Percentiles rank a stretch among this genome's conserved stretches.
Conservation (phyloP, 2,329 filamentous ascomycete genomes). For the Fusarium sp. region DNA sequence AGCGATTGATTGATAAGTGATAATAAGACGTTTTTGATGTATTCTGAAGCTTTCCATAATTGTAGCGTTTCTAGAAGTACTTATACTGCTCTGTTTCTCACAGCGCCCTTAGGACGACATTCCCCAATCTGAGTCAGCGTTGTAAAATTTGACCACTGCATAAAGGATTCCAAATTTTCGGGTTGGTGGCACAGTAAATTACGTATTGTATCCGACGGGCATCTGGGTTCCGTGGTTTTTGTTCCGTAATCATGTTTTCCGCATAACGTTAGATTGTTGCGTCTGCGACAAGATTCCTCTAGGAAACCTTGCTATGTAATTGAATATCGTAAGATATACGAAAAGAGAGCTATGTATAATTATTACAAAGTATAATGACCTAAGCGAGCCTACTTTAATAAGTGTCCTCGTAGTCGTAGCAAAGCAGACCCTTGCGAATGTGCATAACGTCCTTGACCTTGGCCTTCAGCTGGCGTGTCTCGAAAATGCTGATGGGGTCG, state of each 20-base stretch:
- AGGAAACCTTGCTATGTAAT: not conserved
- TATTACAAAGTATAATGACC: not conserved
- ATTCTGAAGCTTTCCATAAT: too few species aligned
- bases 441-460: constrained; percentile 28
- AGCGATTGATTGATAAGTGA: rapidly evolving
- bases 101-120: constrained; percentile 19
- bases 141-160: not conserved
- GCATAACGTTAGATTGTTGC: not conserved
- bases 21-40: not conserved
- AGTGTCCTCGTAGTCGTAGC: constrained; percentile 24
- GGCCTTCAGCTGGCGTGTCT: constrained; percentile 20
- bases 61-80: not conserved
- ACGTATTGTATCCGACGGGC: not conserved
- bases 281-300: not conserved
- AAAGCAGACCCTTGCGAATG: constrained; percentile 18
- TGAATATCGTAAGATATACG: not conserved
- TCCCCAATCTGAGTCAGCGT: constrained; percentile 1
- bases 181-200: not conserved
- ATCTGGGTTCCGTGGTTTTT: not conserved
- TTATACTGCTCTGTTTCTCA: not conserved
- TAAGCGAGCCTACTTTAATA: not conserved
- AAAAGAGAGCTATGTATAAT: not conserved
- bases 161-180: not conserved
- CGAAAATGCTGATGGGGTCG: constrained; percentile 6
- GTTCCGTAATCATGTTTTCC: too few species aligned